Conservation (phyloP, 331 rosid species). For the Rosa hybrid region DNA sequence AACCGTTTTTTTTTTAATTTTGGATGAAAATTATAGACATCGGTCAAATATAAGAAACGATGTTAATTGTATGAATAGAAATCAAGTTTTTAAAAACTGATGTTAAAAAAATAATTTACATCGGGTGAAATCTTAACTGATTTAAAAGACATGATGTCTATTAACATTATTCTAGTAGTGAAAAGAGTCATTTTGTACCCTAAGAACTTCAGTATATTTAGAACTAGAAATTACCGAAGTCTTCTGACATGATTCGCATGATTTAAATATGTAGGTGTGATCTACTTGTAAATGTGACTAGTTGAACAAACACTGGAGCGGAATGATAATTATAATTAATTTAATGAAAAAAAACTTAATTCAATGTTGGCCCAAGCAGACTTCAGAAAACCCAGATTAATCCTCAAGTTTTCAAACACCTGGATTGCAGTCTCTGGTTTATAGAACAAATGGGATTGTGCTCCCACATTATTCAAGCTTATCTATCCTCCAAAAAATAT, state of each 20-base stretch:
- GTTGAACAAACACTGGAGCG: background rate
- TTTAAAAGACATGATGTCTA: too few relatives aligned
- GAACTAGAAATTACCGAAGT: background rate
- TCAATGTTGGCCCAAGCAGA: constrained; percentile 14
- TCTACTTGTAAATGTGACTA: background rate
- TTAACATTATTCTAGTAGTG: too few relatives aligned
- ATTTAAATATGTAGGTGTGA: background rate
- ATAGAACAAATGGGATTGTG: background rate
- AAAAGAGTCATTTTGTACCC: too few relatives aligned
- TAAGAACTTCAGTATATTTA: too few relatives aligned
- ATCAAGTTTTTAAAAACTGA: too few relatives aligned
- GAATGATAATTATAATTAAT: background rate
- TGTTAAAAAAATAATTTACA: too few relatives aligned
- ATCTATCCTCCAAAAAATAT: constrained; percentile 27
- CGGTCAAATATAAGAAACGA: too few relatives aligned
- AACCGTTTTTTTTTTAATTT: too few relatives aligned
- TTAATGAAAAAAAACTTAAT: background rate
- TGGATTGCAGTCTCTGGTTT: constrained; percentile 10
- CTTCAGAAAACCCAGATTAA: background rate
- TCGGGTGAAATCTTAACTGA: too few relatives aligned
- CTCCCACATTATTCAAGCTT: constrained; percentile 22
- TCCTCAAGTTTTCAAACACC: constrained; percentile 26
- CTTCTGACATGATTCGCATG: background rate
- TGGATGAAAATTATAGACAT: too few relatives aligned
- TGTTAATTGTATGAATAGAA: too few relatives aligned